Evolutionary conservation across 1,284 basidiomycete species (phyloP).

Genomic region (Termitomyces sp.): DNA sequence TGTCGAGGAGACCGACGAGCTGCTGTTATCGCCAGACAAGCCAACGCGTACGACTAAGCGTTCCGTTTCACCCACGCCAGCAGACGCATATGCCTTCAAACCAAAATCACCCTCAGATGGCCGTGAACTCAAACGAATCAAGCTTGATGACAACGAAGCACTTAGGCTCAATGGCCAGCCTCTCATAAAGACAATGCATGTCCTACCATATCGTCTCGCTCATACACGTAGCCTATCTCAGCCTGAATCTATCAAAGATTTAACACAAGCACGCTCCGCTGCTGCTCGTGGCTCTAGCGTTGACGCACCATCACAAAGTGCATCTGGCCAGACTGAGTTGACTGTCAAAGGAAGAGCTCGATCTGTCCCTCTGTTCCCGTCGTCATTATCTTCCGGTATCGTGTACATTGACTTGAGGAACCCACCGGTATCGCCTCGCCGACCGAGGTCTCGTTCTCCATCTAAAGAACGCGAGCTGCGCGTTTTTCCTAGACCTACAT

Average conservation of each 20-base stretch:
- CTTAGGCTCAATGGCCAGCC: constrained; percentile 7
- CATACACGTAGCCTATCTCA: constrained; percentile 34
- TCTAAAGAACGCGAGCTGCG: constrained; percentile 33
- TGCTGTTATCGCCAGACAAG: constrained; percentile 35
- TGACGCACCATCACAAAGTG: constrained; percentile 19
- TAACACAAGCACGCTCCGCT: constrained; percentile 20
- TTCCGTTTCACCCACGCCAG: constrained; percentile 33
- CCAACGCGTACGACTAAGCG: constrained; percentile 27
- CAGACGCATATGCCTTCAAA: constrained; percentile 24
- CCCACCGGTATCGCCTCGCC: constrained; percentile 35
- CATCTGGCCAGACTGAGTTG: constrained; percentile 18
- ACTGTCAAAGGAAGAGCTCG: constrained; percentile 32
- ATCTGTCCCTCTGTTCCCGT: constrained; percentile 39
- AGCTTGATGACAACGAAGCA: constrained; percentile 22
- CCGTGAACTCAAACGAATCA: constrained; percentile 34
- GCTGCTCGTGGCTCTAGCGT: constrained; percentile 12
- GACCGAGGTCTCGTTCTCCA: constrained; percentile 36
- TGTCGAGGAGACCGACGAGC: constrained; percentile 30
- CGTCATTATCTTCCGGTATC: constrained; percentile 22
- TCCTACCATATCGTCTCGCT: constrained; percentile 6
- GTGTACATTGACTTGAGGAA: constrained; percentile 39
- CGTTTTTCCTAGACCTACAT: constrained; percentile 20
- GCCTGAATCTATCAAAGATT: constrained; percentile 19
- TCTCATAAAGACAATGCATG: constrained; percentile 14
- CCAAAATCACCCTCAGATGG: constrained; percentile 23